Conservation (phyloP, 306 rosid genomes). For the Dryas drummondii region DNA sequence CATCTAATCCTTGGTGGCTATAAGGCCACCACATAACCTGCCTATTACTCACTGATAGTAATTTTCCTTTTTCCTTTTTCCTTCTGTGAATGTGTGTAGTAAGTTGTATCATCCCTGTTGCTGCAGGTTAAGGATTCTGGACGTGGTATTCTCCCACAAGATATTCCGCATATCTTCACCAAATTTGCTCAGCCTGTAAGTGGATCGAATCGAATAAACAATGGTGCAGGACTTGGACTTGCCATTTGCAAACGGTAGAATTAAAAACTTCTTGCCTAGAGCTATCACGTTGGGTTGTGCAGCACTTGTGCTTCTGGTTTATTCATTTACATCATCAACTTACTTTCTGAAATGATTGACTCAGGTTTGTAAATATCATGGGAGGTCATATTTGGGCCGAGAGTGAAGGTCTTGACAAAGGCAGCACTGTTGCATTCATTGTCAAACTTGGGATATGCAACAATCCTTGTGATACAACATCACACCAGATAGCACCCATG, state of each 20-base stretch:
- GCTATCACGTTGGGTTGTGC: neutral
- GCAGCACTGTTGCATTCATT: slow-evolving; percentile 60
- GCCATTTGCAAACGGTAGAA: slow-evolving; percentile 87
- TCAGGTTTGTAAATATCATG: slow-evolving; percentile 92
- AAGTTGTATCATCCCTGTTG: slow-evolving; percentile 11
- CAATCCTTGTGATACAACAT: slow-evolving; percentile 43
- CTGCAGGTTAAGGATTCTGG: slow-evolving; percentile 91
- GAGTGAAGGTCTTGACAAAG: slow-evolving; percentile 81
- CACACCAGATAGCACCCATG: slow-evolving; percentile 38
- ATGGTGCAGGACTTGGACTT: slow-evolving; percentile 78
- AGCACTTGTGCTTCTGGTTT: neutral
- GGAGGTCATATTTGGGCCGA: slow-evolving; percentile 93
- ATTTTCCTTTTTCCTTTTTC: no score
- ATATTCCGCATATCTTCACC: slow-evolving; percentile 69
- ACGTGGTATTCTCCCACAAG: slow-evolving; percentile 75
- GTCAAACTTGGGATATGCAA: slow-evolving; percentile 70
- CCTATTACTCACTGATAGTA: neutral
- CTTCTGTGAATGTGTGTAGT: neutral
- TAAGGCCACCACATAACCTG: neutral
- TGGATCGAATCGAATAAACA: slow-evolving; percentile 51
- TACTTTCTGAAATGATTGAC: slow-evolving; percentile 13
- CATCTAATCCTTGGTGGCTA: neutral
- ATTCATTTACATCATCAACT: slow-evolving; percentile 20
- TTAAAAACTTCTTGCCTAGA: neutral
- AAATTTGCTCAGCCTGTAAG: slow-evolving; percentile 63